phyloP scores from a whole-genome alignment of 768 basidiomycete genomes.

The Fomitopsis pulvina region DNA sequence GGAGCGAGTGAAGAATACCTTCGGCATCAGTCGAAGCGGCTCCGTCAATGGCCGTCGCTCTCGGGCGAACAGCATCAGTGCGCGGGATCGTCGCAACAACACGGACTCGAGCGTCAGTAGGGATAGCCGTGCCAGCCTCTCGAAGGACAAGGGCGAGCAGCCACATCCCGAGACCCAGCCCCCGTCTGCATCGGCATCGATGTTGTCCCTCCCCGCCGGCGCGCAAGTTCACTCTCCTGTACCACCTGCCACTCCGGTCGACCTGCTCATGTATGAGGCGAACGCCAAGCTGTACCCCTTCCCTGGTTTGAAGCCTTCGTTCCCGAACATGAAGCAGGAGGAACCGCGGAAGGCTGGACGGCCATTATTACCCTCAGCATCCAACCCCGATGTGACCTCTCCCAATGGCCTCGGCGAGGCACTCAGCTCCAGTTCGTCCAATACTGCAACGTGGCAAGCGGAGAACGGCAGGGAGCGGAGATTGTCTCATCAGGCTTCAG shows the following conservation, averaged over 20 bases:
- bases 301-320: conserved; percentile 59
- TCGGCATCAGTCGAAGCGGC: conserved; percentile 46
- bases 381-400: conserved; percentile 42
- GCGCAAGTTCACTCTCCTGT: conserved; percentile 61
- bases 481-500: conserved; percentile 63
- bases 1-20: conserved; percentile 67
- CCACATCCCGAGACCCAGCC: conserved; percentile 43
- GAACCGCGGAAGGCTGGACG: conserved; percentile 60
- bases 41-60: conserved; percentile 70
- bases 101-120: conserved; percentile 69
- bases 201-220: conserved; percentile 54
- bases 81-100: conserved; percentile 59
- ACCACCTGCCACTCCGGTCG: conserved; percentile 64
- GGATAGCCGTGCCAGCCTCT: conserved; percentile 70
- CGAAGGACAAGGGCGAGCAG: conserved; percentile 44
- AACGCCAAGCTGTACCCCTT: conserved; percentile 84
- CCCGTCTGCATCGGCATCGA: conserved; percentile 58
- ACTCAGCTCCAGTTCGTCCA: conserved; percentile 40
- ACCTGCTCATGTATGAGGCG: conserved; percentile 61
- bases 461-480: conserved; percentile 53
- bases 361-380: conserved; percentile 41
- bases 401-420: conserved; percentile 33
- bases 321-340: conserved; percentile 41
- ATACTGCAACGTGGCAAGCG: conserved; percentile 39
- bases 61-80: conserved; percentile 68